Conservation (phyloP, 2,329 filamentous ascomycete species). For the Thyridium curvatum region DNA sequence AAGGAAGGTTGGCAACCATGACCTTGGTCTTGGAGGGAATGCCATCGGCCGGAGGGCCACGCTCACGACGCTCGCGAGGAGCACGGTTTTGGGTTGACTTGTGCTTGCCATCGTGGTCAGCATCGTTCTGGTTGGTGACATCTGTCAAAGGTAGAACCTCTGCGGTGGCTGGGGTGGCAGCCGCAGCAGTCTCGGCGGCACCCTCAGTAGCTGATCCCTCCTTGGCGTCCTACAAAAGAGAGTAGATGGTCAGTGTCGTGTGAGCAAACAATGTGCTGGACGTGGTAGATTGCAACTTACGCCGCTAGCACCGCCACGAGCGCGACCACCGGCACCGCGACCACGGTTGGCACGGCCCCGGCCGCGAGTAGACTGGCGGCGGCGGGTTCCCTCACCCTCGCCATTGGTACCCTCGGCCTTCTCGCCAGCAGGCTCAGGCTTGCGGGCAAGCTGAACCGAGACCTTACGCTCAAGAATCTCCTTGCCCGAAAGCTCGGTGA, state of each 20-base stretch:
- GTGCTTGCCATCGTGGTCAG: slow-evolving; percentile 55
- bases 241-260: slow-evolving; percentile 8
- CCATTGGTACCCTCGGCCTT: slow-evolving; percentile 69
- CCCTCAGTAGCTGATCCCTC: slow-evolving; percentile 39
- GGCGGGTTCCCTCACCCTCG: slow-evolving; percentile 65
- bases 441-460: slow-evolving; percentile 96
- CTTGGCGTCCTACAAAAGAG: slow-evolving; percentile 31
- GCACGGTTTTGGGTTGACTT: slow-evolving; percentile 44
- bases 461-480: slow-evolving; percentile 98
- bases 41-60: slow-evolving; percentile 93
- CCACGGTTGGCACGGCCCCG: slow-evolving; percentile 61
- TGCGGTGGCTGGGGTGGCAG: slow-evolving; percentile 34
- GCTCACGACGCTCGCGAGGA: slow-evolving; percentile 64
- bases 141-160: slow-evolving; percentile 56
- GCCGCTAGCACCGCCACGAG: slow-evolving; percentile 59
- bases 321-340: slow-evolving; percentile 56
- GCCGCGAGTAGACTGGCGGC: slow-evolving; percentile 57
- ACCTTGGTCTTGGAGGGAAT: slow-evolving; percentile 99
- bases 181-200: slow-evolving; percentile 37
- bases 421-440: slow-evolving; percentile 81
- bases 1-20: slow-evolving; percentile 99
- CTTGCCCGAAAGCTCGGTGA: slow-evolving; percentile 91
- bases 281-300: slow-evolving; percentile 30
- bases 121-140: slow-evolving; percentile 50
- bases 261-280: not conserved